Evolutionary conservation across 768 basidiomycete genomes (phyloP).

Genomic region (Rhodotorula diobovata): DNA sequence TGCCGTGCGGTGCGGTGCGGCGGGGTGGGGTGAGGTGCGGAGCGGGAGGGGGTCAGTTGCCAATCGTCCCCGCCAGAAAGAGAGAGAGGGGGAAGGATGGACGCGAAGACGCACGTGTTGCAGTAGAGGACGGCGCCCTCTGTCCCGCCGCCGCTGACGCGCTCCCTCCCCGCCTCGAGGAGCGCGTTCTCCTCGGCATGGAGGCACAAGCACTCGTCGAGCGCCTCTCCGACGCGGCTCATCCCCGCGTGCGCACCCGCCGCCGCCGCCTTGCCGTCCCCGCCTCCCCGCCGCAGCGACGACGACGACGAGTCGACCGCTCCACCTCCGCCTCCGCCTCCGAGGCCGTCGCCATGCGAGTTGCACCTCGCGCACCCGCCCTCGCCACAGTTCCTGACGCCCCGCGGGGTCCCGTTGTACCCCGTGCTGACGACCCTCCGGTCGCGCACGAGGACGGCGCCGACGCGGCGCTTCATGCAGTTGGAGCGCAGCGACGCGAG

Average conservation of each 20-base stretch:
- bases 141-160: slow-evolving; percentile 61
- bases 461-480: slow-evolving; percentile 67
- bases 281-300: too few relatives aligned
- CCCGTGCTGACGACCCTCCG: slow-evolving; percentile 52
- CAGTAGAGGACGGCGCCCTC: slow-evolving; percentile 78
- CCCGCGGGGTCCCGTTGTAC: slow-evolving; percentile 90
- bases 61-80: not conserved
- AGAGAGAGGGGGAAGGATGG: not conserved
- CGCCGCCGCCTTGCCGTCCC: too few relatives aligned
- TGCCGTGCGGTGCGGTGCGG: not conserved
- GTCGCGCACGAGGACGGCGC: slow-evolving; percentile 80
- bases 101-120: slow-evolving; percentile 70
- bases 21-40: too few relatives aligned
- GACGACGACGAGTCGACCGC: too few relatives aligned
- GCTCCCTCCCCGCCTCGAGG: slow-evolving; percentile 84
- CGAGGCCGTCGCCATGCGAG: slow-evolving; percentile 51
- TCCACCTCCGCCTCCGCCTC: not conserved
- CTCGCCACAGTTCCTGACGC: slow-evolving; percentile 79
- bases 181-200: slow-evolving; percentile 98
- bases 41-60: too few relatives aligned
- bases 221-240: slow-evolving; percentile 42
- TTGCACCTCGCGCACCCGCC: slow-evolving; percentile 82
- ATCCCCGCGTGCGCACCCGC: slow-evolving; percentile 41
- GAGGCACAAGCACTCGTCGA: slow-evolving; percentile 81
- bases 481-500: slow-evolving; percentile 34